Conservation (phyloP, 2,329 filamentous ascomycete species). For the Pseudonectria buxi region DNA sequence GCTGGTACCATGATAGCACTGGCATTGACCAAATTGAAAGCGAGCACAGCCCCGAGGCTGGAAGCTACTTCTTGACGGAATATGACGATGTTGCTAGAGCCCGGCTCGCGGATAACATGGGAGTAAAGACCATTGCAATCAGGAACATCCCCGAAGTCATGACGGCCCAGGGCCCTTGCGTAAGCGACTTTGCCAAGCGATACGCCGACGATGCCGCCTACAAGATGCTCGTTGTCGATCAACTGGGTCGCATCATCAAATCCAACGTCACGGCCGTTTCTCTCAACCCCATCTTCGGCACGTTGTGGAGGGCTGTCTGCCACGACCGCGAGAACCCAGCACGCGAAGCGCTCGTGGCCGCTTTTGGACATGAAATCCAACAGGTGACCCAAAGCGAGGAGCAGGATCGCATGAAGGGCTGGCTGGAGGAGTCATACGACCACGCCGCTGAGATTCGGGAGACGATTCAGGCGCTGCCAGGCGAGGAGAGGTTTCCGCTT, state of each 20-base stretch:
- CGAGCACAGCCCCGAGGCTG: slow-evolving; percentile 1
- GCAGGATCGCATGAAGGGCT: slow-evolving; percentile 35
- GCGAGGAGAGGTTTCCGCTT: slow-evolving; percentile 36
- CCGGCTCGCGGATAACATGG: slow-evolving; percentile 3
- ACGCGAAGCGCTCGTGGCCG: slow-evolving; percentile 34
- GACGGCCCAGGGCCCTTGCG: slow-evolving; percentile 14
- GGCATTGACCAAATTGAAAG: slow-evolving; percentile 9
- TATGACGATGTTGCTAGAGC: neutral
- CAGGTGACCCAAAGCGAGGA: slow-evolving; percentile 25
- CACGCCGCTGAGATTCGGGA: slow-evolving; percentile 36
- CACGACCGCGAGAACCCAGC: slow-evolving; percentile 36
- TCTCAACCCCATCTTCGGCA: slow-evolving; percentile 44
- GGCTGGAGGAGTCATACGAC: slow-evolving; percentile 47
- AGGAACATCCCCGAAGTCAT: slow-evolving; percentile 20
- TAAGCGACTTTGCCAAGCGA: slow-evolving; percentile 32
- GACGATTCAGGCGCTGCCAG: slow-evolving; percentile 30
- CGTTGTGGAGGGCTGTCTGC: slow-evolving; percentile 42
- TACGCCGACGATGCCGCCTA: slow-evolving; percentile 34
- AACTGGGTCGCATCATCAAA: slow-evolving; percentile 37
- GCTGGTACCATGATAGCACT: slow-evolving; percentile 6
- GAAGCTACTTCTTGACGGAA: slow-evolving; percentile 3
- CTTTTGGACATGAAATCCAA: slow-evolving; percentile 35
- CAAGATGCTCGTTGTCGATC: slow-evolving; percentile 29
- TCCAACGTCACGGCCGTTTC: slow-evolving; percentile 37
- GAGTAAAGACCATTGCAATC: slow-evolving; percentile 8